These are phyloP conservation scores for Euphorbia schlechtendalii DNA, from an alignment of 441 rosid genomes.

Conservation along the genomic window DNA sequence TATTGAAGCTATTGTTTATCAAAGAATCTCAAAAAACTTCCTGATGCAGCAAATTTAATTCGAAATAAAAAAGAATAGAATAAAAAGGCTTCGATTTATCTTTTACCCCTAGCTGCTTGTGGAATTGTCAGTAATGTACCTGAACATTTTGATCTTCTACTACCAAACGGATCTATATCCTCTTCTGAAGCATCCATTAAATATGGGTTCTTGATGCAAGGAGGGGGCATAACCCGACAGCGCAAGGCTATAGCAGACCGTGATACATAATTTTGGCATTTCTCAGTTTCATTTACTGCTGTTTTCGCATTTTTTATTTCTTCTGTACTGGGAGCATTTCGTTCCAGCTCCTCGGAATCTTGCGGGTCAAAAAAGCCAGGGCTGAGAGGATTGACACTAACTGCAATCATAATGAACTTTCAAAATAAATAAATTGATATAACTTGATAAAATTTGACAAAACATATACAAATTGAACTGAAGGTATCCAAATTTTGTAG, in stretches of 20 bases:
- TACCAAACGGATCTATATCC: slow-evolving; percentile 54
- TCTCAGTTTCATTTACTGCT: slow-evolving; percentile 25
- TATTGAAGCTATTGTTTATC: slow-evolving; percentile 15
- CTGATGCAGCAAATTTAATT: not conserved
- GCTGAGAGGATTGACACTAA: slow-evolving; percentile 35
- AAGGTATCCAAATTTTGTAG: not conserved
- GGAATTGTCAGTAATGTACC: slow-evolving; percentile 33
- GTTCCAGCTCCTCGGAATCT: slow-evolving; percentile 38
- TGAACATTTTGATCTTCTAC: slow-evolving; percentile 81
- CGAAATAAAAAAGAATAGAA: slow-evolving; percentile 6
- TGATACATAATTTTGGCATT: slow-evolving; percentile 55
- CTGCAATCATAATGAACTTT: slow-evolving; percentile 25
- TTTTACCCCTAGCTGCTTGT: not conserved
- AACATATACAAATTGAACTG: not conserved
- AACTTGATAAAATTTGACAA: too few species aligned
- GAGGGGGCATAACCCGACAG: slow-evolving; percentile 68
- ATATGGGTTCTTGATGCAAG: slow-evolving; percentile 89
- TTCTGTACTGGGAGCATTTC: slow-evolving; percentile 34
- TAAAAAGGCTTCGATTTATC: not conserved
- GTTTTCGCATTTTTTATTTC: slow-evolving; percentile 37
- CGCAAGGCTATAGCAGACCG: slow-evolving; percentile 79
- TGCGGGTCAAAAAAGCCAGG: slow-evolving; percentile 37
- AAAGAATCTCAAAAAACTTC: slow-evolving; percentile 6
- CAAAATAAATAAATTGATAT: slow-evolving; percentile 4
- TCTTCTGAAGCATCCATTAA: slow-evolving; percentile 41